Conservation (phyloP, 2,329 filamentous ascomycete species). For the Pseudogymnoascus sp. region DNA sequence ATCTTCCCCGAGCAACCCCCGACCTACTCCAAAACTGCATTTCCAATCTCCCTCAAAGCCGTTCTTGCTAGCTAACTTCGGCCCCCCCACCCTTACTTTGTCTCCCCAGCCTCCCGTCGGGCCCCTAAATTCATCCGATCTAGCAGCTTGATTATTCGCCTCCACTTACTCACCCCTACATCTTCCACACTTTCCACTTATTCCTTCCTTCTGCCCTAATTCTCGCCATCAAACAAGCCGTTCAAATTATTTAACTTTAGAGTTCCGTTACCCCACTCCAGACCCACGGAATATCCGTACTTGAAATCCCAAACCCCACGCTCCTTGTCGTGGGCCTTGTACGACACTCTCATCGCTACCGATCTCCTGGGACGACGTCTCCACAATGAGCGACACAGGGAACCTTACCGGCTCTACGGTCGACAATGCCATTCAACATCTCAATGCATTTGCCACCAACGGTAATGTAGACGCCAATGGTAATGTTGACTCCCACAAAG, state of each 20-base stretch:
- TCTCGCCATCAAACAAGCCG: background rate
- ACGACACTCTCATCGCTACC: background rate
- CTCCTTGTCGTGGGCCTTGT: background rate
- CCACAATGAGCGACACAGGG: background rate
- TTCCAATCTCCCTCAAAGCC: background rate
- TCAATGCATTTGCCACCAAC: background rate
- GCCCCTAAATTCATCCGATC: background rate
- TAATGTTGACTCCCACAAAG: background rate
- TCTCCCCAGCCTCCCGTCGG: background rate
- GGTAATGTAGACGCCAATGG: background rate
- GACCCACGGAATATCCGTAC: background rate
- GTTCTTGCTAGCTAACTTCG: background rate
- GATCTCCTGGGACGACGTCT: conserved; percentile 5
- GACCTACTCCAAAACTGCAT: background rate
- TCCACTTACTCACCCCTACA: background rate
- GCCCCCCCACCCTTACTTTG: background rate
- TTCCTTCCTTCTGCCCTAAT: background rate
- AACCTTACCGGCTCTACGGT: background rate
- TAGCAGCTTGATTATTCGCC: background rate
- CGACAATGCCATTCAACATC: background rate
- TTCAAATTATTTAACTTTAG: background rate
- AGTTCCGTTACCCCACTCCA: background rate
- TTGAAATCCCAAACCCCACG: background rate
- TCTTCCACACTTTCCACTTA: background rate
- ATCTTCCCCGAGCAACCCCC: background rate